These are phyloP conservation scores for Eleusine indica DNA, from an alignment of 176 grass and related monocot genomes.

Conservation along the genomic window DNA sequence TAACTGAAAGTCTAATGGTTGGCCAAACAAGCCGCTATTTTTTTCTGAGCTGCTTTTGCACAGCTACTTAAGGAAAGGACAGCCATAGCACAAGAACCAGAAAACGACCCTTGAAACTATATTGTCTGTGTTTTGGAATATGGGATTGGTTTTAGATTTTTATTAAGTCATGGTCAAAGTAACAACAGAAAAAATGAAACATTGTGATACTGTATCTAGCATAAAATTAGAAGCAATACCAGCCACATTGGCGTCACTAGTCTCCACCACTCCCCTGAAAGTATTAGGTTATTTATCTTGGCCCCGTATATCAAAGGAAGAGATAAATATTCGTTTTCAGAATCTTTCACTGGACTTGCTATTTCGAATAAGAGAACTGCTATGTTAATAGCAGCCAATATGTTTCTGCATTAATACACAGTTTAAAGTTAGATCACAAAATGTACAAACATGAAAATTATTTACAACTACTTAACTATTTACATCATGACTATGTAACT, in stretches of 20 bases:
- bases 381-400: slow-evolving; percentile 79
- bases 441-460: not conserved
- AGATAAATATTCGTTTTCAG: slow-evolving; percentile 64
- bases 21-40: not conserved
- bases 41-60: not conserved
- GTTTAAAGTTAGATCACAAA: slow-evolving; percentile 38
- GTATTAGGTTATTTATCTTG: slow-evolving; percentile 81
- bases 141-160: not conserved
- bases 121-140: no score
- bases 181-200: not conserved
- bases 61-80: not conserved
- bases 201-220: not conserved
- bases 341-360: slow-evolving; percentile 75
- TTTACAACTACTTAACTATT: not conserved
- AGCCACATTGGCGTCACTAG: slow-evolving; percentile 86
- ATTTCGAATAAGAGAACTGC: slow-evolving; percentile 83
- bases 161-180: not conserved
- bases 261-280: slow-evolving; percentile 88
- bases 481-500: not conserved
- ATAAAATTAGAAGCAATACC: slow-evolving; percentile 50
- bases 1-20: not conserved
- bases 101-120: not conserved
- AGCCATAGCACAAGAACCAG: not conserved
- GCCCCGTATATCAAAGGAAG: slow-evolving; percentile 80
- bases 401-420: slow-evolving; percentile 65